phyloP scores from a whole-genome alignment of 129 eudicot genomes.

The Lonicera japonica region DNA sequence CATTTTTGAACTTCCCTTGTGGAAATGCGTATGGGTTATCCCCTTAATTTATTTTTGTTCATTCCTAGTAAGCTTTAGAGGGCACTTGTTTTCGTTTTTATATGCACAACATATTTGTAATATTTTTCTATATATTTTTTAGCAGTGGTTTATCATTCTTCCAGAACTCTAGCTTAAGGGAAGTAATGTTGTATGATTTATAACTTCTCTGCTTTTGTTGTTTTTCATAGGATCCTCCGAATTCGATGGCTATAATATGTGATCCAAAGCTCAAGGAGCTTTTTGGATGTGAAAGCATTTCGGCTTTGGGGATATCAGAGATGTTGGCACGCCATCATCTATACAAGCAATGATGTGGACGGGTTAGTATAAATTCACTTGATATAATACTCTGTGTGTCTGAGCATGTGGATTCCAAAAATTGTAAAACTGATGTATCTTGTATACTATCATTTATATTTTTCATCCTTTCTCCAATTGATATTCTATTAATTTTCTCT shows the following conservation, averaged over 20 bases:
- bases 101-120: not conserved
- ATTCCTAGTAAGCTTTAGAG: too few relatives aligned
- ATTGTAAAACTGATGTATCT: too few relatives aligned
- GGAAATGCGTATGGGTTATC: too few relatives aligned
- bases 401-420: too few relatives aligned
- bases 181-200: not conserved
- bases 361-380: conserved; percentile 30
- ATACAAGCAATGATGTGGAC: conserved; percentile 42
- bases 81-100: too few relatives aligned
- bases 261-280: conserved; percentile 77
- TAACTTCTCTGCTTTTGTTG: not conserved
- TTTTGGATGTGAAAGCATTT: conserved; percentile 71
- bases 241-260: conserved; percentile 54
- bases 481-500: too few relatives aligned
- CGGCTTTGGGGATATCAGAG: conserved; percentile 72
- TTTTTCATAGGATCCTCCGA: conserved; percentile 62
- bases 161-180: not conserved
- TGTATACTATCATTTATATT: too few relatives aligned
- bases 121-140: not conserved
- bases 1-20: too few relatives aligned
- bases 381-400: not conserved
- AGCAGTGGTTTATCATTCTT: not conserved
- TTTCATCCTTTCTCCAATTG: too few relatives aligned
- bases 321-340: conserved; percentile 58
- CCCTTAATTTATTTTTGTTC: too few relatives aligned